phyloP scores from a whole-genome alignment of 2,329 filamentous ascomycete genomes.

The Dendryphion nanum region DNA sequence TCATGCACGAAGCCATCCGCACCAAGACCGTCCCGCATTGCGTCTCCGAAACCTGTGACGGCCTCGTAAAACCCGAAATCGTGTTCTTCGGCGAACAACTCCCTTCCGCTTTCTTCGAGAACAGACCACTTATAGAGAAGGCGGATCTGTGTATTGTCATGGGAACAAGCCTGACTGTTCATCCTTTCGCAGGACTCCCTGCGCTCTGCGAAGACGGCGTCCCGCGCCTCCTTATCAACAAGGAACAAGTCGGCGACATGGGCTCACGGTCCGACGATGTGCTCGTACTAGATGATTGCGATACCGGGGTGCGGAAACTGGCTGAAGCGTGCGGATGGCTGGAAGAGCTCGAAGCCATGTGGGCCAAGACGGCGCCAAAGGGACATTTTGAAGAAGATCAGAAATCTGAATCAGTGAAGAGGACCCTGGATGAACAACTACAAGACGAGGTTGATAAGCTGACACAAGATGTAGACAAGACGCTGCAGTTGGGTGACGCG shows the following conservation, averaged over 20 bases:
- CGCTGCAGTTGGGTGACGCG: conserved; percentile 37
- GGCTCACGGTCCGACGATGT: conserved; percentile 83
- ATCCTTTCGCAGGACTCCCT: conserved; percentile 84
- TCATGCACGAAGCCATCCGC: conserved; percentile 70
- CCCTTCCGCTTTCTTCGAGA: conserved; percentile 64
- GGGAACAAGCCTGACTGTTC: conserved; percentile 83
- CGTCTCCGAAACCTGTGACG: conserved; percentile 59
- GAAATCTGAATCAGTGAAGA: conserved; percentile 24
- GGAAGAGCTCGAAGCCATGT: conserved; percentile 75
- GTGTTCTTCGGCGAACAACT: conserved; percentile 86
- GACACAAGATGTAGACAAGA: conserved; percentile 58
- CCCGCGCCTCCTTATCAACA: conserved; percentile 84
- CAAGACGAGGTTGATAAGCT: conserved; percentile 59
- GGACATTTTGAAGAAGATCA: conserved; percentile 36
- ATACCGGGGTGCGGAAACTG: conserved; percentile 74
- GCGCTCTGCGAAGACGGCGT: conserved; percentile 58
- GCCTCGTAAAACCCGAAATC: conserved; percentile 89
- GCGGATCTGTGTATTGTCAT: conserved; percentile 82
- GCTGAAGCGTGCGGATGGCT: conserved; percentile 81
- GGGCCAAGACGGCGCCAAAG: conserved; percentile 63
- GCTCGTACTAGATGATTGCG: conserved; percentile 76
- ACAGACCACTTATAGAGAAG: conserved; percentile 53
- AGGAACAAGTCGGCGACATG: conserved; percentile 76
- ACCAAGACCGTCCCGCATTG: conserved; percentile 71
- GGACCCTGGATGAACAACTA: conserved; percentile 55